Evolutionary conservation across 2,329 filamentous ascomycete genomes (phyloP).

Genomic region (Penicillium psychrosexuale): DNA sequence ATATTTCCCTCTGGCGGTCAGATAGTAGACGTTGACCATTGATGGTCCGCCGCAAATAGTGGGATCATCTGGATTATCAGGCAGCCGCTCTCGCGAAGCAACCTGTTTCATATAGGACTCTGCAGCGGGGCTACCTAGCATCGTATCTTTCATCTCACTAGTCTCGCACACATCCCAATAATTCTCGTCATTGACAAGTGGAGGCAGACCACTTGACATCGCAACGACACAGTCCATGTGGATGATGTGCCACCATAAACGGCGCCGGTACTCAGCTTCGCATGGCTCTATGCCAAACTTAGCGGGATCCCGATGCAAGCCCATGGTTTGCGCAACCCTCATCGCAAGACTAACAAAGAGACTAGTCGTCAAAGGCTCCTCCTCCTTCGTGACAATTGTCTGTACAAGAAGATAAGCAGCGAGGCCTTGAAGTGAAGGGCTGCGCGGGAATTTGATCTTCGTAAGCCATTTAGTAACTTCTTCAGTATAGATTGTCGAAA

Average conservation of each 20-base stretch:
- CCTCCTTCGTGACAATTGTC: slow-evolving; percentile 47
- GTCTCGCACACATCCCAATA: slow-evolving; percentile 49
- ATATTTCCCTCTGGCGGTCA: slow-evolving; percentile 46
- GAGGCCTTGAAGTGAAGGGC: slow-evolving; percentile 45
- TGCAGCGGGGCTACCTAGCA: slow-evolving; percentile 39
- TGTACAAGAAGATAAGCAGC: slow-evolving; percentile 49
- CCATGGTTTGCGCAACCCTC: slow-evolving; percentile 49
- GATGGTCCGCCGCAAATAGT: slow-evolving; percentile 40
- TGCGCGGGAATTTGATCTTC: slow-evolving; percentile 46
- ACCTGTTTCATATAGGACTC: slow-evolving; percentile 38
- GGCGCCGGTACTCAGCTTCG: slow-evolving; percentile 46
- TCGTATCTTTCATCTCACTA: slow-evolving; percentile 48
- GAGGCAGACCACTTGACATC: slow-evolving; percentile 49
- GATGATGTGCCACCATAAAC: slow-evolving; percentile 51
- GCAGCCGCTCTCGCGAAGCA: slow-evolving; percentile 30
- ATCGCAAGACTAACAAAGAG: slow-evolving; percentile 48
- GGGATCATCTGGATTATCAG: slow-evolving; percentile 43
- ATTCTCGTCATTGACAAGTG: slow-evolving; percentile 47
- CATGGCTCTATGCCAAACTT: slow-evolving; percentile 46
- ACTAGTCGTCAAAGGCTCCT: slow-evolving; percentile 49
- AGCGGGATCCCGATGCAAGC: slow-evolving; percentile 48
- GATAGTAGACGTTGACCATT: slow-evolving; percentile 44
- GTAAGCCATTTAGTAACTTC: slow-evolving; percentile 44
- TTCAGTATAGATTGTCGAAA: slow-evolving; percentile 43
- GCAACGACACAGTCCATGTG: slow-evolving; percentile 50